Conservation (phyloP, 805 yeast species). For the Yamadazyma kitorensis region DNA sequence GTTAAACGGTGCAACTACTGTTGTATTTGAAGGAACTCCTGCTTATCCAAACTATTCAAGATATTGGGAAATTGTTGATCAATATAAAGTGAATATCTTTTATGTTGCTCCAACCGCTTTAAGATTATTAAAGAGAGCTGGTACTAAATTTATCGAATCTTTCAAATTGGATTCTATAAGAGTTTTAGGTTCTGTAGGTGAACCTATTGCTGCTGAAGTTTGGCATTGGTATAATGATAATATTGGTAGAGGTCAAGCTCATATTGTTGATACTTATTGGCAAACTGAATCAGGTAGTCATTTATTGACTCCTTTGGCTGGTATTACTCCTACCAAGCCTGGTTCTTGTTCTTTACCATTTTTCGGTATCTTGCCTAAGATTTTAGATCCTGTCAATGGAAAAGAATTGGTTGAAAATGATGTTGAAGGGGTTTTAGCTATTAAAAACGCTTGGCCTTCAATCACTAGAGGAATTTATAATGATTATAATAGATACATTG, state of each 20-base stretch:
- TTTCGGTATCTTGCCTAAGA: conserved; percentile 88
- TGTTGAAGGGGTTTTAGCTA: conserved; percentile 94
- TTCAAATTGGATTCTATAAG: conserved; percentile 85
- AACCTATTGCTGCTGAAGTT: conserved; percentile 95
- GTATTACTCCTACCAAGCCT: conserved; percentile 92
- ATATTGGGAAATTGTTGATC: conserved; percentile 94
- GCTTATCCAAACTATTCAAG: conserved; percentile 94
- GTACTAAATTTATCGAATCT: conserved; percentile 75
- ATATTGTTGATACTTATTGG: conserved; percentile 96
- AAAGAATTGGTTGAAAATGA: conserved; percentile 79
- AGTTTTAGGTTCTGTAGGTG: conserved; percentile 96
- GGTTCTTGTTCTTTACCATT: conserved; percentile 97
- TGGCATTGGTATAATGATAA: conserved; percentile 98
- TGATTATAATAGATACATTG: conserved; percentile 81
- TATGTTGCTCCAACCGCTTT: conserved; percentile 98
- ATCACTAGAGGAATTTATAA: conserved; percentile 95
- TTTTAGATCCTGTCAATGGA: conserved; percentile 93
- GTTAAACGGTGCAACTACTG: conserved; percentile 79
- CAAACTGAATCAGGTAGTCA: conserved; percentile 98
- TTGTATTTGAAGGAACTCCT: conserved; percentile 96
- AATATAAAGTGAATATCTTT: conserved; percentile 89
- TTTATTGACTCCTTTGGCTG: conserved; percentile 91
- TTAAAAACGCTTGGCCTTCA: conserved; percentile 95
- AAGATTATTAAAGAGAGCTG: conserved; percentile 85
- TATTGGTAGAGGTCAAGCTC: conserved; percentile 86